A percentile compares a stretch with the other conserved stretches of the same genome.
Evolutionary conservation across 140 eudicot genomes (phyloP).

Genomic region (Stevia rebaudiana): DNA sequence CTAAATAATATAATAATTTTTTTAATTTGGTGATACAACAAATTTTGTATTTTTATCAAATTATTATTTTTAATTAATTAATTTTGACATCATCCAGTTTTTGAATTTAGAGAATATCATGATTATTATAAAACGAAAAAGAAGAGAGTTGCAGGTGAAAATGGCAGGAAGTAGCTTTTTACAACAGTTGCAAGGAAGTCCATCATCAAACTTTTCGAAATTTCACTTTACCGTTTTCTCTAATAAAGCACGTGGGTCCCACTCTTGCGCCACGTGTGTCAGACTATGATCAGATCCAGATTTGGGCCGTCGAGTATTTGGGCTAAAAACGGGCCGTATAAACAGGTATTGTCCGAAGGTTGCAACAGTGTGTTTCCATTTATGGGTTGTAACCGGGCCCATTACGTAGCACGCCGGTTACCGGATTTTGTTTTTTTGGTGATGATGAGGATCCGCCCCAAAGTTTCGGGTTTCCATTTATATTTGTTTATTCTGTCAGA

Average conservation of each 20-base stretch:
- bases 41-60: no score
- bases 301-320: conserved; percentile 34
- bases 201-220: conserved; percentile 37
- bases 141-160: conserved; percentile 25
- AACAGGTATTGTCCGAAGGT: conserved; percentile 15
- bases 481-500: conserved; percentile 22
- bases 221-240: conserved; percentile 30
- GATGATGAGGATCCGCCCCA: conserved; percentile 38
- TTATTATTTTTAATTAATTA: no score
- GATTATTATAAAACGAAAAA: background rate
- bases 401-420: conserved; percentile 27
- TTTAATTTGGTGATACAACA: no score
- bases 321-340: conserved; percentile 30
- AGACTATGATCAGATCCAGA: conserved; percentile 29
- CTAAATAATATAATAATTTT: no score
- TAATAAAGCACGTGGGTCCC: conserved; percentile 29
- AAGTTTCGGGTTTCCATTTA: conserved; percentile 32
- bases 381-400: conserved; percentile 31
- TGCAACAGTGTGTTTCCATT: conserved; percentile 20
- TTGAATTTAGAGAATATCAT: background rate
- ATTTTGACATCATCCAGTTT: background rate
- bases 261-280: conserved; percentile 38
- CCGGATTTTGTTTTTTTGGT: conserved; percentile 31
- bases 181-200: conserved; percentile 22
- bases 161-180: conserved; percentile 25